These are phyloP conservation scores for Dendryphion nanum DNA, from an alignment of 2,329 filamentous ascomycete genomes.

Conservation along the genomic window DNA sequence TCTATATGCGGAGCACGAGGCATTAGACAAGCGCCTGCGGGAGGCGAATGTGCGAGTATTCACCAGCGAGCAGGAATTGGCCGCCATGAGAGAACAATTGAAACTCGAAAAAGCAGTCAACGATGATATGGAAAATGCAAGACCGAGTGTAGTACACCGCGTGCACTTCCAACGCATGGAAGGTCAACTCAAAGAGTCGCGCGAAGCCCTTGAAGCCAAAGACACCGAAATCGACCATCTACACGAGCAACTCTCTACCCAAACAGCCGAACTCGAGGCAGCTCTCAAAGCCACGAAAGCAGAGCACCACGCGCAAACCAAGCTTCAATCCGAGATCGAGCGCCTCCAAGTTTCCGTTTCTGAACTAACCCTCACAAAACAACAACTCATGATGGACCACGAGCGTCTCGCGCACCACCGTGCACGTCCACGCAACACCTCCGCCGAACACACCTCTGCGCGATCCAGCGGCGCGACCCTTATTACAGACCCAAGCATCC, in stretches of 20 bases:
- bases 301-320: constrained; percentile 15
- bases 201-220: constrained; percentile 17
- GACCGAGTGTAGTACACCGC: constrained; percentile 32
- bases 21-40: constrained; percentile 26
- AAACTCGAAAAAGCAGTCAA: constrained; percentile 25
- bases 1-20: constrained; percentile 26
- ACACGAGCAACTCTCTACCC: constrained; percentile 3
- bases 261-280: constrained; percentile 17
- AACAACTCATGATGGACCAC: constrained; percentile 32
- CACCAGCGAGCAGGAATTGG: constrained; percentile 20
- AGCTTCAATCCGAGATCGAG: constrained; percentile 27
- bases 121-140: constrained; percentile 27
- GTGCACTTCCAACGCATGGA: constrained; percentile 36
- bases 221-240: constrained; percentile 21
- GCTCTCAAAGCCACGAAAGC: constrained; percentile 19
- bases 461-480: constrained; percentile 34
- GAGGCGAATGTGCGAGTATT: constrained; percentile 30
- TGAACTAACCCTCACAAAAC: constrained; percentile 26
- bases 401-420: constrained; percentile 26
- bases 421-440: constrained; percentile 17
- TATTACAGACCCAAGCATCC: constrained; percentile 23
- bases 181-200: constrained; percentile 26
- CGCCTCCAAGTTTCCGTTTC: constrained; percentile 19
- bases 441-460: constrained; percentile 23
- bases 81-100: constrained; percentile 23